Evolutionary conservation across 192 early-diverging fungal genomes (phyloP).

Genomic region (Podila minutissima): DNA sequence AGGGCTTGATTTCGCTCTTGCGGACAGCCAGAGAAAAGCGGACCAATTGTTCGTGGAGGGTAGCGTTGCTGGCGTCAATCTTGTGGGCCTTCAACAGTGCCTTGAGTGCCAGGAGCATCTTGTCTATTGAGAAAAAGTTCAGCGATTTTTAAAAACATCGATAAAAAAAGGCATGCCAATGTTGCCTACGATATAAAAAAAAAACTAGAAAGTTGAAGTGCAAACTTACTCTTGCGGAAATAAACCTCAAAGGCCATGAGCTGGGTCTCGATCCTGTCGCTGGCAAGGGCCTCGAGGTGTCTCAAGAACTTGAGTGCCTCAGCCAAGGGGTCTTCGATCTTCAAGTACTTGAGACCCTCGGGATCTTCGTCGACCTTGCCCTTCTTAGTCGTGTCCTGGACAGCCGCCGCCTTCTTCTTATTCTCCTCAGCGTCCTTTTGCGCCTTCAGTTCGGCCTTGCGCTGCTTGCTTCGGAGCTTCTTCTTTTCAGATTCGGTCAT

Average conservation of each 20-base stretch:
- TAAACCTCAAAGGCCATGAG: constrained; percentile 75
- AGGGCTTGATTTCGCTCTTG: constrained; percentile 21
- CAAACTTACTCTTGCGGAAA: constrained; percentile 64
- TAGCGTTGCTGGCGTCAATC: constrained; percentile 55
- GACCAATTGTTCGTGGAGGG: constrained; percentile 57
- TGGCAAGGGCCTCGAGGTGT: constrained; percentile 69
- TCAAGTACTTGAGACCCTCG: constrained; percentile 72
- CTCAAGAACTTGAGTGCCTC: constrained; percentile 84
- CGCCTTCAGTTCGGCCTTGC: constrained; percentile 77
- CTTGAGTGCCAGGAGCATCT: constrained; percentile 73
- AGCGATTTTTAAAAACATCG: constrained; percentile 7
- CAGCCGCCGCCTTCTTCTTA: constrained; percentile 54
- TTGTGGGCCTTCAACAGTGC: constrained; percentile 60
- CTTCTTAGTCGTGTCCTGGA: constrained; percentile 59
- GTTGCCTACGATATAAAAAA: neutral
- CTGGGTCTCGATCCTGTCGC: constrained; percentile 68
- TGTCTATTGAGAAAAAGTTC: constrained; percentile 52
- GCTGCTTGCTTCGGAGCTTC: constrained; percentile 78
- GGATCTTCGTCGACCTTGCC: constrained; percentile 75
- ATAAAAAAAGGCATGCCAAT: neutral
- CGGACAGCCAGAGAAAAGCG: constrained; percentile 56
- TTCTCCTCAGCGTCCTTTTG: constrained; percentile 58
- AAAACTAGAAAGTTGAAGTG: too few species aligned
- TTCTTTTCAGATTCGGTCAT: constrained; percentile 80
- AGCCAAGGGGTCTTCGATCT: constrained; percentile 73